These are phyloP conservation scores for Elsinoe batatas DNA, from an alignment of 2,329 filamentous ascomycete genomes.

Conservation along the genomic window DNA sequence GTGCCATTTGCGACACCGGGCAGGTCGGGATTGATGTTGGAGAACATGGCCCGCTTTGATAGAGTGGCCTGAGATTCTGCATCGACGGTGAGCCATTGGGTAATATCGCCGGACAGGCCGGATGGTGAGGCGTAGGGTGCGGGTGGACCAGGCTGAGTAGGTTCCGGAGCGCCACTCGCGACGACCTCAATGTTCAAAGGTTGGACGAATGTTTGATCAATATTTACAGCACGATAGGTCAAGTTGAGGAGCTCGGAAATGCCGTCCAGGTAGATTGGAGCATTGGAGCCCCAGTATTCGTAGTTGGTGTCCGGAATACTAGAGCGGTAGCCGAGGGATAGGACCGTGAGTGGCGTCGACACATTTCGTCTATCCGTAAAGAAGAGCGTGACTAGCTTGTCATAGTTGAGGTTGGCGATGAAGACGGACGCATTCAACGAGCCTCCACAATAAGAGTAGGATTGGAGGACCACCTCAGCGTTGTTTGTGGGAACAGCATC, in stretches of 20 bases:
- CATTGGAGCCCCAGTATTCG: conserved; percentile 23
- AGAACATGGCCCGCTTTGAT: conserved; percentile 24
- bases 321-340: conserved; percentile 22
- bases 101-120: conserved; percentile 25
- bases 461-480: conserved; percentile 20
- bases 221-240: conserved; percentile 23
- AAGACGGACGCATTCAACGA: conserved; percentile 22
- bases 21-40: conserved; percentile 26
- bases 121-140: conserved; percentile 23
- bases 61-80: conserved; percentile 20
- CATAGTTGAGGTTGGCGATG: conserved; percentile 25
- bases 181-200: conserved; percentile 19
- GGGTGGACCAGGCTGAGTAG: conserved; percentile 19
- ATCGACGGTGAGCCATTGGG: conserved; percentile 20
- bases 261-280: conserved; percentile 24
- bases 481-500: not conserved
- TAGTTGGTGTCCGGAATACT: conserved; percentile 20
- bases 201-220: conserved; percentile 22
- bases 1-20: conserved; percentile 23
- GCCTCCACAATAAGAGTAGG: conserved; percentile 25
- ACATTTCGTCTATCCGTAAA: conserved; percentile 23
- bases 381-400: conserved; percentile 25
- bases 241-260: conserved; percentile 24
- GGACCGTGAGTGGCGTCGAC: conserved; percentile 23
- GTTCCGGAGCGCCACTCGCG: conserved; percentile 21